Evolutionary conservation across 129 eudicot species (phyloP).

Genomic region (Glebionis coronaria): DNA sequence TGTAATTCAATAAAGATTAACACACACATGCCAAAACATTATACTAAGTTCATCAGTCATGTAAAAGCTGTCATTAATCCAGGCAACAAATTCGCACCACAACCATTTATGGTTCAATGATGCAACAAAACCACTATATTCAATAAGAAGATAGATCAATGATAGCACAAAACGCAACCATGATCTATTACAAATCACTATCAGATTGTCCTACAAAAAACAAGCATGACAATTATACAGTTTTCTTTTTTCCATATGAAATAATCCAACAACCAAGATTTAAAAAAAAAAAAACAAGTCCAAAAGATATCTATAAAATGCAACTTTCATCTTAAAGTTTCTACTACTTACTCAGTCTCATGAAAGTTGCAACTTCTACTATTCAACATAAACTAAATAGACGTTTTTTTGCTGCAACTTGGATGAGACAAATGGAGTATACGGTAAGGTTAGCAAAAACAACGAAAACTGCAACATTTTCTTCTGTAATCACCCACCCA

Average conservation of each 20-base stretch:
- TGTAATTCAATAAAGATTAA: neutral
- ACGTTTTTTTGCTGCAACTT: constrained; percentile 22
- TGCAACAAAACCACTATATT: constrained; percentile 34
- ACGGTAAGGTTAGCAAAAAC: constrained; percentile 35
- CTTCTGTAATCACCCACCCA: constrained; percentile 15
- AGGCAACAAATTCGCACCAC: constrained; percentile 29
- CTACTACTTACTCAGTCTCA: constrained; percentile 26
- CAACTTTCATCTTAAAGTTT: constrained; percentile 26
- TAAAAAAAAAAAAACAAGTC: neutral
- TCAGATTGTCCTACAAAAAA: constrained; percentile 36
- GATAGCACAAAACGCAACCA: constrained; percentile 37
- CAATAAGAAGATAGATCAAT: constrained; percentile 25
- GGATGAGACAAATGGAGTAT: constrained; percentile 15
- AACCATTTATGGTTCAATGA: constrained; percentile 27
- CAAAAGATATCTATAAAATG: constrained; percentile 30
- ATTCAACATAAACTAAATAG: constrained; percentile 22
- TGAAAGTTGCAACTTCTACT: constrained; percentile 24
- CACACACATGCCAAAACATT: constrained; percentile 7
- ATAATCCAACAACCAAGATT: constrained; percentile 23
- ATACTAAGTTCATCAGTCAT: constrained; percentile 9
- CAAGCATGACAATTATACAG: constrained; percentile 27
- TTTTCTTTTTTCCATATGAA: constrained; percentile 10
- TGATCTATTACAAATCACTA: constrained; percentile 38
- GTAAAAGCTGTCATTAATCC: constrained; percentile 18
- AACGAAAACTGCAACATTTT: constrained; percentile 21